Conservation (phyloP, 345 rosid species). For the Eutrema heterophyllum region DNA sequence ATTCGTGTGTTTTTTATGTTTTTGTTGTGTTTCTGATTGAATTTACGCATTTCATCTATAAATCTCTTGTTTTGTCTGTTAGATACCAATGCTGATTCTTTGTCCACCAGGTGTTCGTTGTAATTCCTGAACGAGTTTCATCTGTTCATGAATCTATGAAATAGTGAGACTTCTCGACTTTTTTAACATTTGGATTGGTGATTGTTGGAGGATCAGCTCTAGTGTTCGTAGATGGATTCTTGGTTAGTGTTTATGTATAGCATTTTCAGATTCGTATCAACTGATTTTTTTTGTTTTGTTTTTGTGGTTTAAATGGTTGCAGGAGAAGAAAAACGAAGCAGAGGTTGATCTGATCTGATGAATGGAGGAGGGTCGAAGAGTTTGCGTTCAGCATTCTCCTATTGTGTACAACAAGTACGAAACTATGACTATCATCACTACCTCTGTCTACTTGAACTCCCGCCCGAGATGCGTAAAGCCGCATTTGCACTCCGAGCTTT, state of each 20-base stretch:
- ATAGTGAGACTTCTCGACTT: neutral
- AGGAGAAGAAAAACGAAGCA: constrained; percentile 2
- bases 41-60: neutral
- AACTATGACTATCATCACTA: constrained; percentile 95
- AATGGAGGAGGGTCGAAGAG: constrained; percentile 48
- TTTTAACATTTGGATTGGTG: neutral
- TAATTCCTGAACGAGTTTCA: constrained; percentile 16
- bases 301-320: neutral
- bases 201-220: neutral
- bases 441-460: constrained; percentile 95
- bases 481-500: constrained; percentile 94
- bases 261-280: neutral
- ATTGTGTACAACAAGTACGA: constrained; percentile 85
- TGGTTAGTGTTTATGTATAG: neutral
- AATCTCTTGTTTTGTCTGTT: neutral
- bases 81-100: neutral
- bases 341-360: constrained; percentile 50
- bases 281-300: neutral
- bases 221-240: neutral
- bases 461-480: constrained; percentile 67
- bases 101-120: constrained; percentile 27
- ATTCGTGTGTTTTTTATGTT: neutral
- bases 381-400: constrained; percentile 70
- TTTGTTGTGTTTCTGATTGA: neutral
- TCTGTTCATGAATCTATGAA: neutral